Base-by-base conservation (phyloP, 1,284 basidiomycete genomes). In the Exsudoporus floridanus region DNA sequence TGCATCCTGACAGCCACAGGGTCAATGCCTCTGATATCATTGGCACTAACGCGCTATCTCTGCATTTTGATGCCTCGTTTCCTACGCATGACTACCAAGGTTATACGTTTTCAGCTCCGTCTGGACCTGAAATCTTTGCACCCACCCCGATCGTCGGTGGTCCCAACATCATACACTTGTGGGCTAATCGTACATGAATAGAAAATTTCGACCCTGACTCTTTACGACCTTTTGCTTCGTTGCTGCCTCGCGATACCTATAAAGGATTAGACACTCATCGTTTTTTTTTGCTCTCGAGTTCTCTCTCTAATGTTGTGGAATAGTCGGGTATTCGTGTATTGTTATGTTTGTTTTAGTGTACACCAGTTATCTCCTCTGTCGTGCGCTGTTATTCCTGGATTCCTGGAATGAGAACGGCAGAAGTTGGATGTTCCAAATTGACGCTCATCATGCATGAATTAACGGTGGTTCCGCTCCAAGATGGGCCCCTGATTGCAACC, bases 41-140 rank as follows among this genome's bases (percentile, higher is more conserved):
- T 33, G 28, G 62, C 38, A 65, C 68, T 7, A 67, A 67, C 18
- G 66, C 66, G 51, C 54, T 67, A 64, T 71, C 69, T 40, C 66
- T 67, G 48, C 65, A 67, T 67, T 67, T 67, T 61, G 69, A 67
- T 69, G 66, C 67, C 67, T 70, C 66, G 47, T 58, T 66, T 54
- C 56, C 68, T 21, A 35, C 62, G 45, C 67, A 70, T 52, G 67
- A 56, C 49, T 54, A 61, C 35, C 51, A 42, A 43, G 33, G 27
- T 28, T 56, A 55, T 39, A 46, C 41, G 31, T 42, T 54, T 52
- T 50, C 61, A 46, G 52, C 42, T 39, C 52, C 65, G 23, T 69
- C 63, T 53, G 63, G 67, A 37, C 66, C 65, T 47, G 60, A 71
- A 57, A 68, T 68, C 49, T 37, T 68, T 50, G 66, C 66, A 52